These are phyloP conservation scores for Globisporangium irregulare DNA, from an alignment of 352 stramenopile species.

Conservation along the genomic window DNA sequence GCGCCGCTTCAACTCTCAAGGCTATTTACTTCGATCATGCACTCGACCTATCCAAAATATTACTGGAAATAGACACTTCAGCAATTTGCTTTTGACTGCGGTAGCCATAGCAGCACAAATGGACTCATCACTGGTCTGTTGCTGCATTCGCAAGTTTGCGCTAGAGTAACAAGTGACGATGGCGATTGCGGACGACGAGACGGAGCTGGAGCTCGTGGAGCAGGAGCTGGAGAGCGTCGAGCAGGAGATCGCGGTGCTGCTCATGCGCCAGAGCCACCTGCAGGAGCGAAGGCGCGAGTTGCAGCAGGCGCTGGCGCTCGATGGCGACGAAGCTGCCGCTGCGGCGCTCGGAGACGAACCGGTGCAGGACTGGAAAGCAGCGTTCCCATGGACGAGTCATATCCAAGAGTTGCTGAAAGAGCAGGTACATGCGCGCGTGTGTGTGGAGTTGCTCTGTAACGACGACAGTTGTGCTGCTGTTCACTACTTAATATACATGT, in stretches of 20 bases:
- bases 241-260: slow-evolving; percentile 46
- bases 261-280: slow-evolving; percentile 52
- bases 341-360: background rate
- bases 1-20: background rate
- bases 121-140: slow-evolving; percentile 2
- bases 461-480: background rate
- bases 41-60: background rate
- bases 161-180: background rate
- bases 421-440: slow-evolving; percentile 10
- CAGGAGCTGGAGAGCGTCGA: slow-evolving; percentile 52
- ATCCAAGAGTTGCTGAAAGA: slow-evolving; percentile 30
- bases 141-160: background rate
- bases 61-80: background rate
- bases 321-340: slow-evolving; percentile 5
- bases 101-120: background rate
- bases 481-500: background rate
- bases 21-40: background rate
- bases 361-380: slow-evolving; percentile 32
- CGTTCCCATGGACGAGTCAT: slow-evolving; percentile 42
- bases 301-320: slow-evolving; percentile 26
- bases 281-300: slow-evolving; percentile 45
- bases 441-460: background rate
- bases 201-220: slow-evolving; percentile 48
- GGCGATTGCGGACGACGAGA: slow-evolving; percentile 26
- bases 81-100: background rate